phyloP scores from a whole-genome alignment of 2,329 filamentous ascomycete species.

The Chalaropsis thielavioides region DNA sequence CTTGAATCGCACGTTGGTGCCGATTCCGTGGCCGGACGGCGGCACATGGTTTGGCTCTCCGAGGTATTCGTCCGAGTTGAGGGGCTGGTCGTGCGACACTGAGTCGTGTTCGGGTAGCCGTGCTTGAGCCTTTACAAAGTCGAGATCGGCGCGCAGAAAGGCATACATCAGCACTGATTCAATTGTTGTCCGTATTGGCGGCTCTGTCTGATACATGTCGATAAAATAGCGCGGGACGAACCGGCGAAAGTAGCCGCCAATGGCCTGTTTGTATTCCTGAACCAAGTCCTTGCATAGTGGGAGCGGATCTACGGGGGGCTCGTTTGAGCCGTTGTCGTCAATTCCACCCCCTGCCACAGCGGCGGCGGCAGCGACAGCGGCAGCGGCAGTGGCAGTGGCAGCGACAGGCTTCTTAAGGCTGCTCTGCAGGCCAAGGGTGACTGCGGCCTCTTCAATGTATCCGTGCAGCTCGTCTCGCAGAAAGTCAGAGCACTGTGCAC shows the following conservation, averaged over 20 bases:
- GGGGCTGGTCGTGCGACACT: conserved; percentile 55
- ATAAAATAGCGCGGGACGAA: conserved; percentile 72
- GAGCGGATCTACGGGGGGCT: conserved; percentile 37
- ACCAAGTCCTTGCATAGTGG: conserved; percentile 59
- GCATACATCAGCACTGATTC: conserved; percentile 61
- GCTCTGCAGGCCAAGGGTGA: conserved; percentile 62
- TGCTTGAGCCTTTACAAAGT: conserved; percentile 84
- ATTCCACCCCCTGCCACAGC: not conserved
- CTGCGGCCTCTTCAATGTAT: conserved; percentile 73
- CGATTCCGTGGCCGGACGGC: conserved; percentile 49
- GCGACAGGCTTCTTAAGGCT: conserved; percentile 25
- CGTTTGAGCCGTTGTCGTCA: conserved; percentile 4
- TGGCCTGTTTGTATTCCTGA: conserved; percentile 61
- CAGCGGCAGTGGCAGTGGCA: not conserved
- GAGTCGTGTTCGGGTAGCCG: conserved; percentile 63
- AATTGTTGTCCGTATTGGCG: conserved; percentile 20
- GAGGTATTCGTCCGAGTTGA: conserved; percentile 76
- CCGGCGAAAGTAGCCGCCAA: conserved; percentile 87
- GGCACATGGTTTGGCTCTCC: conserved; percentile 41
- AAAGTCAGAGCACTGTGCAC: conserved; percentile 75
- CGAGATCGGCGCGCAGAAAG: conserved; percentile 83
- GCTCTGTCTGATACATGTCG: conserved; percentile 18
- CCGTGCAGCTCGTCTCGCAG: conserved; percentile 69
- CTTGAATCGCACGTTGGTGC: conserved; percentile 66
- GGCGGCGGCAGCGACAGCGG: not conserved